Evolutionary conservation across 2,329 filamentous ascomycete species (phyloP), one percentile per base, ranked within the genome.

Genomic region (Stagonosporopsis cucurbitacearum): DNA sequence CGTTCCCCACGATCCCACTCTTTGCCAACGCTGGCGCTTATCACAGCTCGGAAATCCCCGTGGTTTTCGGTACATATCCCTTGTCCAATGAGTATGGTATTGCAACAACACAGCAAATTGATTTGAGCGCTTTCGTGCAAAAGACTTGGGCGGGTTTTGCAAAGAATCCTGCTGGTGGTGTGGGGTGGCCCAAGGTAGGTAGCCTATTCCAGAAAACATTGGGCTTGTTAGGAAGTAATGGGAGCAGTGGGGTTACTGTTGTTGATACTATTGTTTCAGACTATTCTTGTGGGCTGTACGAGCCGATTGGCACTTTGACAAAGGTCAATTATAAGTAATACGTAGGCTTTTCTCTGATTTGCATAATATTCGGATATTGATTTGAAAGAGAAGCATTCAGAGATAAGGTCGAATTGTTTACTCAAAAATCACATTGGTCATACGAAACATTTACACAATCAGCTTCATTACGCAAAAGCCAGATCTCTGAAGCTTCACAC

Each of bases 131-230:
- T 2, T 60, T 58, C 15, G 68, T 70, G 66, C 59, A 60, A 19
- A 53, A 40, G 13, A 64, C 59, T 0, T 70, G 67, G 67, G 66
- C 66, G 4, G 53, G 40, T 0, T 70, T 69, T 51, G 64, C 66
- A 6, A 65, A 60, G 41, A 43, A 65, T 42, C 64, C 66, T 0
- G 17, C 15, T 17, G 41, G 33, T 11, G 58, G 60, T 15, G 57
- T 57, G 4, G 58, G 60, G 11, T 62, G 60, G 58, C 42, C 48
- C 2, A 58, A 37, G 15, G 54, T 60, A 9, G 47, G 50, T 2
- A 55, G 47, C 30, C 41, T 30, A 9, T 15, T 47, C 8, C 46
- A 41, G 1, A 55, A 48, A 8, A 54, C 60, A n/a, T 12, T 62
- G 48, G 57, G 59, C 2, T 17, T 62, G n/a, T 7, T 62, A 15